Base-by-base conservation (phyloP, 2,329 filamentous ascomycete genomes). In the Neonectria hederae region DNA sequence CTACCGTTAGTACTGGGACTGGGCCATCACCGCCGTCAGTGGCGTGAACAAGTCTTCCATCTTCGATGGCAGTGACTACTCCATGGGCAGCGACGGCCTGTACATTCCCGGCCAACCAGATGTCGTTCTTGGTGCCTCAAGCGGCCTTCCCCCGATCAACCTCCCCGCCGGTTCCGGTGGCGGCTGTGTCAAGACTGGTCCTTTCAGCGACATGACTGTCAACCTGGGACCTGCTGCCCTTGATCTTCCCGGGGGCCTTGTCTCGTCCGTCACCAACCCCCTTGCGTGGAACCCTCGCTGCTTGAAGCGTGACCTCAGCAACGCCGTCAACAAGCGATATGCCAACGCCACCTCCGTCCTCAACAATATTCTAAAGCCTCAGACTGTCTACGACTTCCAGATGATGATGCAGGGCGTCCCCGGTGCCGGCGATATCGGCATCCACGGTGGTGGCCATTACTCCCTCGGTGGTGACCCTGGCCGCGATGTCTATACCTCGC, bases 161-260 rank as follows among this genome's bases (percentile, higher is more conserved):
- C 68, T 84, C 10, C 81, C 83, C 0, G 77, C 83, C 0, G 86
- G 84, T 7, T 78, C 76, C 2, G 87, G 87, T 4, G 86, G 87
- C 42, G 87, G 86, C 24, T 88, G 86, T 70, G 78, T 89, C 3
- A 78, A 73, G 14, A 79, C 76, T 0, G 86, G 86, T 0, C 86
- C 86, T 2, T 81, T 87, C n/a, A 74, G 72, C 28, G 75, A 81
- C 66, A 77, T 80, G 71, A 74, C 63, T 1, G 76, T 83, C 57
- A 82, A 79, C 59, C 72, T 83, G 2, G 81, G 81, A 0, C 81
- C 81, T 14, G 75, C 76, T 7, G 71, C 74, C 4, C 75, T 75
- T 5, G 71, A 74, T 10, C 57, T 74, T 2, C 74, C 74, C 5
- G 75, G 74, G 1, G 76, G 57, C 63, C 32, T 48, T 63, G 68